These are phyloP conservation scores for Adansonia rubrostipa DNA, from an alignment of 441 rosid species.

Conservation along the genomic window DNA sequence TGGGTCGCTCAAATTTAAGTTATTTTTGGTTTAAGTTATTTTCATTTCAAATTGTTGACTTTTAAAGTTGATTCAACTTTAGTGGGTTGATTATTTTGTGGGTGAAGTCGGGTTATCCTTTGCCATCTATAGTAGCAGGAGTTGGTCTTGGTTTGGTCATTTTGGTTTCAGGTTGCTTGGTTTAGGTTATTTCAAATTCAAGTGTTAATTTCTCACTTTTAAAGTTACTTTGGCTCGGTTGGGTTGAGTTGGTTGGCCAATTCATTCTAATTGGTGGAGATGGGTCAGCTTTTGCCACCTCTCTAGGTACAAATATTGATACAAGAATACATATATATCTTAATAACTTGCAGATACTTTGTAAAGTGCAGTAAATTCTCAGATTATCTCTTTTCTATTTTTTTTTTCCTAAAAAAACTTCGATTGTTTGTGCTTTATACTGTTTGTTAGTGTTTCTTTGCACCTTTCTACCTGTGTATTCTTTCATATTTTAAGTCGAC, in stretches of 20 bases:
- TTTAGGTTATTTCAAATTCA: conserved; percentile 5
- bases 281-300: not conserved
- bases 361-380: not conserved
- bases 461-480: not conserved
- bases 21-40: conserved; percentile 1
- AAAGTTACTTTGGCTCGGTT: not conserved
- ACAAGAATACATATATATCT: not conserved
- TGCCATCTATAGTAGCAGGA: not conserved
- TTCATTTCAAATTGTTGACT: conserved; percentile 12
- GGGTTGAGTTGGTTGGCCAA: not conserved
- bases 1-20: not conserved
- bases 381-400: not conserved
- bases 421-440: not conserved
- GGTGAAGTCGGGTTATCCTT: not conserved
- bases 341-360: not conserved
- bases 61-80: not conserved
- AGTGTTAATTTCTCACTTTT: not conserved
- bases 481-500: not conserved
- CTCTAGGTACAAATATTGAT: not conserved
- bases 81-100: not conserved
- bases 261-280: not conserved
- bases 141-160: not conserved
- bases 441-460: not conserved
- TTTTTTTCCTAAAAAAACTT: not conserved
- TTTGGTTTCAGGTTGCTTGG: conserved; percentile 8